Percentiles rank a stretch among this genome's conserved stretches.
Conservation (phyloP, 1,284 basidiomycete species). For the Cryptococcus deneoformans region DNA sequence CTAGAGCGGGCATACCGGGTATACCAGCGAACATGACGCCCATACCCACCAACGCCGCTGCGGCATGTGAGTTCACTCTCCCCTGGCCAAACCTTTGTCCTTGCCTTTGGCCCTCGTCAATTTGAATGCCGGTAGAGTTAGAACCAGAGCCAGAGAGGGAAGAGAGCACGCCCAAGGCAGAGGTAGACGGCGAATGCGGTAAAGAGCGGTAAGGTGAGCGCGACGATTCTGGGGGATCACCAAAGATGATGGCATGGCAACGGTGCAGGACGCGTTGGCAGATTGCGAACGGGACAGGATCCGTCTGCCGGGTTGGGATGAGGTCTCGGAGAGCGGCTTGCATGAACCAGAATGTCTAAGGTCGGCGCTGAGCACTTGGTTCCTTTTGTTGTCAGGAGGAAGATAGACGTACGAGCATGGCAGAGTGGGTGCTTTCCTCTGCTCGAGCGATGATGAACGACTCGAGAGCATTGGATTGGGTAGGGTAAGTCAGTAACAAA, state of each 20-base stretch:
- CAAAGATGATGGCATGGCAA: constrained; percentile 97
- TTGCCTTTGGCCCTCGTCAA: no score
- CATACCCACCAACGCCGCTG: constrained; percentile 80
- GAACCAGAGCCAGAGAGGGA: neutral
- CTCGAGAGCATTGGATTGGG: constrained; percentile 84
- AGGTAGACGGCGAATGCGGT: constrained; percentile 42
- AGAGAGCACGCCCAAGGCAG: constrained; percentile 5
- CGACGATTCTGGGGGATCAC: constrained; percentile 69
- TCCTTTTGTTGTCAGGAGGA: constrained; percentile 45
- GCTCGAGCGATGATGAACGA: constrained; percentile 83
- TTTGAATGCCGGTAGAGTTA: neutral
- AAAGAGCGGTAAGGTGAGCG: constrained; percentile 62
- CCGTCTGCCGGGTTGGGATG: constrained; percentile 58
- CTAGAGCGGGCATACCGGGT: constrained; percentile 69
- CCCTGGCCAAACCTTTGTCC: constrained; percentile 11
- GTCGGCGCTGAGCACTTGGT: constrained; percentile 8
- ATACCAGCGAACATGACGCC: constrained; percentile 74
- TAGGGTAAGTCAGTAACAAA: constrained; percentile 83
- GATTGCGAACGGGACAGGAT: constrained; percentile 79
- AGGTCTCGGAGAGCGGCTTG: constrained; percentile 88
- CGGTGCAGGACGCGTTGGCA: constrained; percentile 90
- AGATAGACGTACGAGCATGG: constrained; percentile 74
- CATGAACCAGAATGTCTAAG: constrained; percentile 95
- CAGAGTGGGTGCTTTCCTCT: constrained; percentile 86
- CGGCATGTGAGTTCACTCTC: constrained; percentile 68